Evolutionary conservation across 2,329 filamentous ascomycete species (phyloP).

Genomic region (Claviceps lovelessii): DNA sequence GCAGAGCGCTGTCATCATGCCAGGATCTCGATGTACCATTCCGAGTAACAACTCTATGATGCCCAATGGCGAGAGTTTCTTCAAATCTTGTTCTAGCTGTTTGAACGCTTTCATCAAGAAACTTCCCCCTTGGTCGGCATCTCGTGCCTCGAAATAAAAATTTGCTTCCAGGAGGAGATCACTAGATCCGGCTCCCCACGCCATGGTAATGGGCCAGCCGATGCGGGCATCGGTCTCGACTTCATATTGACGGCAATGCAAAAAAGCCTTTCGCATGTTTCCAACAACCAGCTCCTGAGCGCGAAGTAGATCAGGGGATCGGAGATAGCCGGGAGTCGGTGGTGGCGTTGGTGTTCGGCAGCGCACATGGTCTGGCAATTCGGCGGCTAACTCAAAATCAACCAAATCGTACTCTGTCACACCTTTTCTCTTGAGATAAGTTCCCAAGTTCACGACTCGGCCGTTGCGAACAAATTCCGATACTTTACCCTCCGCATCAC

Average conservation of each 20-base stretch:
- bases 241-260: slow-evolving; percentile 30
- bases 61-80: slow-evolving; percentile 27
- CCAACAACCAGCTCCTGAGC: slow-evolving; percentile 29
- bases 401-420: slow-evolving; percentile 38
- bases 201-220: slow-evolving; percentile 27
- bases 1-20: slow-evolving; percentile 31
- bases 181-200: slow-evolving; percentile 30
- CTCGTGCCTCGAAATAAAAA: slow-evolving; percentile 26
- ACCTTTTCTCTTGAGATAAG: slow-evolving; percentile 38
- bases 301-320: slow-evolving; percentile 28
- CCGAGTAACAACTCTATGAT: slow-evolving; percentile 29
- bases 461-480: slow-evolving; percentile 39
- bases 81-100: slow-evolving; percentile 27
- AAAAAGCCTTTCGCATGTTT: slow-evolving; percentile 30
- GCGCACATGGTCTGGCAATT: slow-evolving; percentile 28
- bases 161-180: slow-evolving; percentile 30
- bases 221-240: slow-evolving; percentile 23
- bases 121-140: slow-evolving; percentile 25
- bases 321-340: slow-evolving; percentile 26
- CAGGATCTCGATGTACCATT: slow-evolving; percentile 29
- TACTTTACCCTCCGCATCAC: slow-evolving; percentile 37
- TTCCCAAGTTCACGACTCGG: slow-evolving; percentile 35
- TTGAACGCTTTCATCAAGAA: slow-evolving; percentile 29
- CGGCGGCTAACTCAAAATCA: slow-evolving; percentile 28
- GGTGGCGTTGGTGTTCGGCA: slow-evolving; percentile 32